A percentile compares a stretch with the other conserved stretches of the same genome.
Evolutionary conservation across 768 basidiomycete species (phyloP).

Genomic region (Mycena maculata): DNA sequence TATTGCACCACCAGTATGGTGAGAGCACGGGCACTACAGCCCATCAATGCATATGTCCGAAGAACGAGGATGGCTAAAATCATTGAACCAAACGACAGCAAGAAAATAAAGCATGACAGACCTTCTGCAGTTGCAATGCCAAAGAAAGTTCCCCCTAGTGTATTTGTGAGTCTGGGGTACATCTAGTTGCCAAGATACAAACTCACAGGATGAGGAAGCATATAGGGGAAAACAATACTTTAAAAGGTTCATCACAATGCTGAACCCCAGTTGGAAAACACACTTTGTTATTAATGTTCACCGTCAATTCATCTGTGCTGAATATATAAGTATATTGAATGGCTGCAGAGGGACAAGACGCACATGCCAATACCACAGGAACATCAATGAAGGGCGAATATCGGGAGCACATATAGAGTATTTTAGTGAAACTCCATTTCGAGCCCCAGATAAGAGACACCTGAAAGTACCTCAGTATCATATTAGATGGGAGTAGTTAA

Average conservation of each 20-base stretch:
- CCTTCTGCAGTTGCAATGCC: conserved; percentile 18
- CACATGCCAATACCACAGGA: conserved; percentile 35
- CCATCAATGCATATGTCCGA: conserved; percentile 37
- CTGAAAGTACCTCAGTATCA: conserved; percentile 15
- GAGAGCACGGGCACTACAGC: conserved; percentile 15
- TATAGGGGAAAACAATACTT: conserved; percentile 10
- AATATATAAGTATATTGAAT: not conserved
- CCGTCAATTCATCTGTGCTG: conserved; percentile 12
- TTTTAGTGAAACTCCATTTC: conserved; percentile 38
- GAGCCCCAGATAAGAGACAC: conserved; percentile 40
- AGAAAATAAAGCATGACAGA: not conserved
- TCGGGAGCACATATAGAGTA: conserved; percentile 40
- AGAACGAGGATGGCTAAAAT: conserved; percentile 33
- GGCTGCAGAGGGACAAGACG: not conserved
- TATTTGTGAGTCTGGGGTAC: not conserved
- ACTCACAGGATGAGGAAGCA: conserved; percentile 1
- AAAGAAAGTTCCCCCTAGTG: conserved; percentile 9
- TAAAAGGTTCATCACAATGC: not conserved
- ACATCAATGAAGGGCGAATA: conserved; percentile 43
- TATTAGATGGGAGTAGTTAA: not conserved
- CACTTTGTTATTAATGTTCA: not conserved
- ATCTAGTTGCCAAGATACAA: not conserved
- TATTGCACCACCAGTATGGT: not conserved
- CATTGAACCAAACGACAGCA: not conserved
- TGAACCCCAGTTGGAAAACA: not conserved